These are phyloP conservation scores for Euphorbia lathyris DNA, from an alignment of 345 rosid genomes.

Conservation along the genomic window DNA sequence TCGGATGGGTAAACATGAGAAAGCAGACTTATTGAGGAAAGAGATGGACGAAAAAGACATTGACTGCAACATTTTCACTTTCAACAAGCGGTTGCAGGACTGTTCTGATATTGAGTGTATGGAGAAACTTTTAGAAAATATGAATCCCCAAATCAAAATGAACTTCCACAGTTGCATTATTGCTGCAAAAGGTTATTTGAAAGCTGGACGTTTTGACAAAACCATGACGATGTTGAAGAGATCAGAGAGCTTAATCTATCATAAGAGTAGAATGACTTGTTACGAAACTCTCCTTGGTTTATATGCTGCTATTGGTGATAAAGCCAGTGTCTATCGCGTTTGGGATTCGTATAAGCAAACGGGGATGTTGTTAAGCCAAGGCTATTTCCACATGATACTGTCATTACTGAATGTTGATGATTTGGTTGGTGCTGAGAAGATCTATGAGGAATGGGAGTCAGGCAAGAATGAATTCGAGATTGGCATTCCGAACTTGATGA, in stretches of 20 bases:
- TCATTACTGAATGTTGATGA: background rate
- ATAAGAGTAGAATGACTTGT: background rate
- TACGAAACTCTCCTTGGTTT: conserved; percentile 15
- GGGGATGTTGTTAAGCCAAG: background rate
- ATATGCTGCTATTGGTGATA: conserved; percentile 17
- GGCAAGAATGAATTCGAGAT: background rate
- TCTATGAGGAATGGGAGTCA: background rate
- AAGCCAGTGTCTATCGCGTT: conserved; percentile 15
- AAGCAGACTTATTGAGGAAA: background rate
- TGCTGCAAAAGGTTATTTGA: conserved; percentile 29
- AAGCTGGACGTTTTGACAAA: conserved; percentile 18
- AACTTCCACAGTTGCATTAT: conserved; percentile 11
- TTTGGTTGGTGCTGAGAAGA: background rate
- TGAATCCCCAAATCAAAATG: background rate
- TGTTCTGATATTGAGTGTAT: conserved; percentile 9
- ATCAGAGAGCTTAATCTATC: conserved; percentile 18
- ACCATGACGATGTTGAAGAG: conserved; percentile 23
- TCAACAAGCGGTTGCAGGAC: background rate
- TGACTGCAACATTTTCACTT: background rate
- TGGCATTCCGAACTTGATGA: background rate
- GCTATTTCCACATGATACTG: background rate
- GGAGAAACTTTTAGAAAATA: background rate
- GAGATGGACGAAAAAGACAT: background rate
- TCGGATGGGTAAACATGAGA: background rate
- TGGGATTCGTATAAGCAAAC: conserved; percentile 18